Percentiles rank a stretch among this genome's conserved stretches.
Evolutionary conservation across 2,329 filamentous ascomycete species (phyloP).

Genomic region (Raffaelea albimanens): DNA sequence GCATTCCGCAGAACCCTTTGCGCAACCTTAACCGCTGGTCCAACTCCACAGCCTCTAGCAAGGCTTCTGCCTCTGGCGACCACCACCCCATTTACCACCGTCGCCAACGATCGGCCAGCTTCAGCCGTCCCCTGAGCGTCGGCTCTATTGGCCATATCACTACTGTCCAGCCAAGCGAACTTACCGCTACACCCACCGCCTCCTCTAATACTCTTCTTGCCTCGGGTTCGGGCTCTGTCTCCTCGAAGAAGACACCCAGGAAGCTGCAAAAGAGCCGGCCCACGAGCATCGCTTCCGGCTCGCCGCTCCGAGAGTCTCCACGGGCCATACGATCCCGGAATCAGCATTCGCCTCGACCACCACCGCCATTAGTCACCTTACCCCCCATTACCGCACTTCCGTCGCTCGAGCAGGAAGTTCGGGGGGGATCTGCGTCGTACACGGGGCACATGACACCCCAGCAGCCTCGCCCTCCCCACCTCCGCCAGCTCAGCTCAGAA

Average conservation of each 20-base stretch:
- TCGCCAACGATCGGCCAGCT: slow-evolving; percentile 21
- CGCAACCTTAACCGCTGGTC: slow-evolving; percentile 45
- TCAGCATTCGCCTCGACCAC: slow-evolving; percentile 14
- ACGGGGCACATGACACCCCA: slow-evolving; percentile 1
- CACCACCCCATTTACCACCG: slow-evolving; percentile 16
- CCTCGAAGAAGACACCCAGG: slow-evolving; percentile 18
- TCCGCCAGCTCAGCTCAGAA: slow-evolving; percentile 13
- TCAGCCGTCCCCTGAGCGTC: slow-evolving; percentile 32
- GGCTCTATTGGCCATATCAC: slow-evolving; percentile 25
- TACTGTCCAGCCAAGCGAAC: slow-evolving; percentile 2
- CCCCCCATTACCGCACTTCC: slow-evolving; percentile 32
- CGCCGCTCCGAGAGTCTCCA: slow-evolving; percentile 10
- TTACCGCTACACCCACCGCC: slow-evolving; percentile 11
- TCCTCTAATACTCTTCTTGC: neutral
- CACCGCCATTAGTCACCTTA: slow-evolving; percentile 25
- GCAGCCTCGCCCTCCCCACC: slow-evolving; percentile 3
- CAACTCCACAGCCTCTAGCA: slow-evolving; percentile 40
- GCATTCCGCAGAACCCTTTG: slow-evolving; percentile 30
- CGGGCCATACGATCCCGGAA: slow-evolving; percentile 12
- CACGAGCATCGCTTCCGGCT: slow-evolving; percentile 19
- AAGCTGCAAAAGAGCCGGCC: slow-evolving; percentile 29
- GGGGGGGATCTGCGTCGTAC: slow-evolving; percentile 11
- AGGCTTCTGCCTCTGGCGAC: slow-evolving; percentile 23
- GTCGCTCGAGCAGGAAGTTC: slow-evolving; percentile 27
- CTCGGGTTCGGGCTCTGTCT: neutral